phyloP scores from a whole-genome alignment of 768 basidiomycete genomes.

The Tylopilus subfusipes region DNA sequence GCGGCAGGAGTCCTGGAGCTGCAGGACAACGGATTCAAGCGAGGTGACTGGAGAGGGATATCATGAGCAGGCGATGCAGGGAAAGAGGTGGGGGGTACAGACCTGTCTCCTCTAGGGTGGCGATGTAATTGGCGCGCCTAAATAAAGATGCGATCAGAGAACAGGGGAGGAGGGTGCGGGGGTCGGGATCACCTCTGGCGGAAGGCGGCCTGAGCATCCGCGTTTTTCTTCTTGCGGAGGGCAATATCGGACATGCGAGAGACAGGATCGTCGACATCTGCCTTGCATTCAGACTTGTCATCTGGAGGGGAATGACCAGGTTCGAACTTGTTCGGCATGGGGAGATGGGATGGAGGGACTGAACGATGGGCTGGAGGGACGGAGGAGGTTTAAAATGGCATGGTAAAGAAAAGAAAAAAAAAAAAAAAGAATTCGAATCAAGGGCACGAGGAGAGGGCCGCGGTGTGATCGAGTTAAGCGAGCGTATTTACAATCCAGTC shows the following conservation, averaged over 20 bases:
- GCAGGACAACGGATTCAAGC: slow-evolving; percentile 78
- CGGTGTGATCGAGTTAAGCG: slow-evolving; percentile 39
- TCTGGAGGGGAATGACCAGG: slow-evolving; percentile 31
- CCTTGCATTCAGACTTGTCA: slow-evolving; percentile 36
- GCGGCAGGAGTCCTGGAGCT: slow-evolving; percentile 77
- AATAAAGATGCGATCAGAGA: slow-evolving; percentile 22
- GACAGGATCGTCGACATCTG: slow-evolving; percentile 33
- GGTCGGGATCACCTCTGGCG: slow-evolving; percentile 46
- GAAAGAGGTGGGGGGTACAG: slow-evolving; percentile 6
- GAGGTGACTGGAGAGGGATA: slow-evolving; percentile 57
- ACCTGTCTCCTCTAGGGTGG: slow-evolving; percentile 83
- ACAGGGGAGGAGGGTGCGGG: not conserved
- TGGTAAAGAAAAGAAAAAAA: slow-evolving; percentile 52
- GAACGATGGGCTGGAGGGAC: slow-evolving; percentile 13
- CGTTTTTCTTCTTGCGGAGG: slow-evolving; percentile 84
- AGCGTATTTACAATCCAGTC: slow-evolving; percentile 37
- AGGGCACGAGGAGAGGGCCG: slow-evolving; percentile 61
- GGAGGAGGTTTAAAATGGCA: slow-evolving; percentile 53
- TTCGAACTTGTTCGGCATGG: slow-evolving; percentile 32
- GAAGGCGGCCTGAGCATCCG: slow-evolving; percentile 85
- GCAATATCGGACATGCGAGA: slow-evolving; percentile 61
- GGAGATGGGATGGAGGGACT: slow-evolving; percentile 4
- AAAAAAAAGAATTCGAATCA: slow-evolving; percentile 56
- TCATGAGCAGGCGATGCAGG: slow-evolving; percentile 11
- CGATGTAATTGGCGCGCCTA: slow-evolving; percentile 77